A percentile compares a stretch with the other conserved stretches of the same genome.
Conservation (phyloP, 257 asterid species). For the Solanum pimpinellifolium region DNA sequence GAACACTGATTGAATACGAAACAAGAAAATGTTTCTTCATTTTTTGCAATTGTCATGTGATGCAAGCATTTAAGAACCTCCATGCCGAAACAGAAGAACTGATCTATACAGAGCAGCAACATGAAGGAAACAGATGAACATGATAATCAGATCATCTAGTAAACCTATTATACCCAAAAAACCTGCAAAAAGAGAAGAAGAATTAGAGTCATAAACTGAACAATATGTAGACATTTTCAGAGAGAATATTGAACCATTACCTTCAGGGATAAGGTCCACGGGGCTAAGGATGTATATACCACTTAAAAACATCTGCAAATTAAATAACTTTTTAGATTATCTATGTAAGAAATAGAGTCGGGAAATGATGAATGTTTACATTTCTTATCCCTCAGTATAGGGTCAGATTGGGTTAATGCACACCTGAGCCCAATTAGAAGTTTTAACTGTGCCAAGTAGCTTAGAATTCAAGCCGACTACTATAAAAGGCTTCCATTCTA, state of each 20-base stretch:
- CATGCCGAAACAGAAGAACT: constrained; percentile 66
- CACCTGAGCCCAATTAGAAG: neutral
- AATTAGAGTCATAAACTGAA: neutral
- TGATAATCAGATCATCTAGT: constrained; percentile 67
- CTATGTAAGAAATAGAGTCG: neutral
- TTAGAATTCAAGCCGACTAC: neutral
- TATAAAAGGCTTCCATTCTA: neutral
- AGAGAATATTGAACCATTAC: constrained; percentile 6
- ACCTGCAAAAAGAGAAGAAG: constrained; percentile 20
- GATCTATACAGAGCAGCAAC: constrained; percentile 93
- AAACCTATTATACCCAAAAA: constrained; percentile 66
- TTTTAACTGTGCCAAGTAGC: neutral
- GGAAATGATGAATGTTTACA: neutral
- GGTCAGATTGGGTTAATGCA: neutral
- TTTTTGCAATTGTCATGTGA: neutral
- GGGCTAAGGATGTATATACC: constrained; percentile 41
- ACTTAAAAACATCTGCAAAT: constrained; percentile 24
- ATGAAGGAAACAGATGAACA: constrained; percentile 66
- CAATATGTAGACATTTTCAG: neutral
- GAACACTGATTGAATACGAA: neutral
- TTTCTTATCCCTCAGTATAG: neutral
- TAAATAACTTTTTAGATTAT: neutral
- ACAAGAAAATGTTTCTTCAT: neutral
- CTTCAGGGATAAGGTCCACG: constrained; percentile 40
- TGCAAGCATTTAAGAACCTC: constrained; percentile 32